Conservation (phyloP, 768 basidiomycete genomes). For the Grammothele lineata region DNA sequence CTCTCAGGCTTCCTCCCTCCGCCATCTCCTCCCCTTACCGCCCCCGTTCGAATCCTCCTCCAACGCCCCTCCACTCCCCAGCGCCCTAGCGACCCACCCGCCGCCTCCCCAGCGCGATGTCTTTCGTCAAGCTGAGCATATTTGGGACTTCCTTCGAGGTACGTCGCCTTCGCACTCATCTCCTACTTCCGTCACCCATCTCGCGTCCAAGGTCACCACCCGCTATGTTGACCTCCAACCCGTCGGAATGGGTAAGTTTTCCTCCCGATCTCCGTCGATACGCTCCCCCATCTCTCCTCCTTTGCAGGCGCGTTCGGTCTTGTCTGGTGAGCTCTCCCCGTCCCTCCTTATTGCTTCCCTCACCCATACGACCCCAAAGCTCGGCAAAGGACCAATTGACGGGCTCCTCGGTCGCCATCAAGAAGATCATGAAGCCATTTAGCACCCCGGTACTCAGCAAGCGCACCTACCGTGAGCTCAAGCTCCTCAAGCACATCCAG, state of each 20-base stretch:
- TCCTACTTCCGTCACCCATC: conserved; percentile 4
- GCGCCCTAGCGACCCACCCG: no score
- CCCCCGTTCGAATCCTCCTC: neutral
- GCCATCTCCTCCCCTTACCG: conserved; percentile 1
- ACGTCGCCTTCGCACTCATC: conserved; percentile 21
- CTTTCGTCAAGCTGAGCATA: conserved; percentile 97
- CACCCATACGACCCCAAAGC: conserved; percentile 35
- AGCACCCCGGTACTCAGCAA: conserved; percentile 97
- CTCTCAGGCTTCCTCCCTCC: neutral
- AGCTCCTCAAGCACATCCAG: conserved; percentile 96
- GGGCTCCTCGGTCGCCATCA: conserved; percentile 92
- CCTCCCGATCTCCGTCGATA: conserved; percentile 2
- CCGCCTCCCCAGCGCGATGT: conserved; percentile 59
- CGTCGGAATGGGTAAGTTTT: conserved; percentile 90
- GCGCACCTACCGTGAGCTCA: conserved; percentile 96
- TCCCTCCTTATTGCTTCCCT: neutral
- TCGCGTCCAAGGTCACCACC: conserved; percentile 73
- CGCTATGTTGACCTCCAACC: conserved; percentile 99
- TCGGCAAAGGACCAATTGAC: conserved; percentile 96
- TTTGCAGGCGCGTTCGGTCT: conserved; percentile 95
- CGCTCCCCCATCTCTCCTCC: neutral
- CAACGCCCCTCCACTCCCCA: conserved; percentile 5
- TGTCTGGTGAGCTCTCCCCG: conserved; percentile 66
- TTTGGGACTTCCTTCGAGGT: conserved; percentile 98
- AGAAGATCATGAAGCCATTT: conserved; percentile 99